phyloP scores from a whole-genome alignment of 805 yeast species.

The Geotrichum ghanense region DNA sequence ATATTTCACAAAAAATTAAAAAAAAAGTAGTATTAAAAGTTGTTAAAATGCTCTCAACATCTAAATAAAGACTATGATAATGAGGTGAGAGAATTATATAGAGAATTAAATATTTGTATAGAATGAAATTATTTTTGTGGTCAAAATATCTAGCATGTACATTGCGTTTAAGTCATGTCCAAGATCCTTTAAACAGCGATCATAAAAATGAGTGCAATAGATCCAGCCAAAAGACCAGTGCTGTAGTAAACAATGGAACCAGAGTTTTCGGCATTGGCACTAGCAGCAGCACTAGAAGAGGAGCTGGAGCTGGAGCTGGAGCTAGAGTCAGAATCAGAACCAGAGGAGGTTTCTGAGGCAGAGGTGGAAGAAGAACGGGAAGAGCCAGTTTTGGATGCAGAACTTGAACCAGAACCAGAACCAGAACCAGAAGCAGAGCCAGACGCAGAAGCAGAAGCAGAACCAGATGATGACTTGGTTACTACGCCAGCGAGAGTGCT shows the following conservation, averaged over 20 bases:
- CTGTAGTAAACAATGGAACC: background rate
- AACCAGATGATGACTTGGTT: slow-evolving; percentile 2
- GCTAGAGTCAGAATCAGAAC: background rate
- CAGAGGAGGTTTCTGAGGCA: background rate
- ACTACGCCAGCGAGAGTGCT: background rate
- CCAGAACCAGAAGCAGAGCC: slow-evolving; percentile 18
- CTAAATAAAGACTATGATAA: no score
- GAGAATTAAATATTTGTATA: no score
- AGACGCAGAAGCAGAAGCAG: slow-evolving; percentile 5
- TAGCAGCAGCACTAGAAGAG: background rate
- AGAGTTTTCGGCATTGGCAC: background rate
- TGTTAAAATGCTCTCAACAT: no score
- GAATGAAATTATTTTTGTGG: no score
- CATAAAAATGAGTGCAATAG: background rate
- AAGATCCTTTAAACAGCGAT: no score
- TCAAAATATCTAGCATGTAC: no score
- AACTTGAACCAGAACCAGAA: slow-evolving; percentile 6
- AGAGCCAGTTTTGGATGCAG: background rate
- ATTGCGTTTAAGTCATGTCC: no score
- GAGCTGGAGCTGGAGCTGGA: background rate
- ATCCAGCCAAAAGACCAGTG: background rate
- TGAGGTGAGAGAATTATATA: no score
- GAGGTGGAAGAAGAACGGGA: background rate
- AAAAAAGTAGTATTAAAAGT: no score
- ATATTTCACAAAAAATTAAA: no score